Base-by-base conservation (phyloP, 257 asterid genomes). In the Leptodermis oblonga region DNA sequence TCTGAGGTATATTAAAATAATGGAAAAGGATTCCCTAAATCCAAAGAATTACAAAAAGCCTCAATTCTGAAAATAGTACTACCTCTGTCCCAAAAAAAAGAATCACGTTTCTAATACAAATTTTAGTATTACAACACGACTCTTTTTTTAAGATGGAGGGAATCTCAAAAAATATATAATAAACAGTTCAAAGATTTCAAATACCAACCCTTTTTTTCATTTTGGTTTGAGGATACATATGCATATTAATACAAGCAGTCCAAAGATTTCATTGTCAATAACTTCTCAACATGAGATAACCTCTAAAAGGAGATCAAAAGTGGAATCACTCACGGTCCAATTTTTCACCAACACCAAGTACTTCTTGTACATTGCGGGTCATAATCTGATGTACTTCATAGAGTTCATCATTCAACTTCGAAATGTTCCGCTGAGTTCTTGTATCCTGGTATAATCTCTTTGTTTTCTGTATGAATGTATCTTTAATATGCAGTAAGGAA, bases 301-400 rank as follows among this genome's bases (percentile, higher is more conserved):
- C 1, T 25, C 43, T 53, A 25, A 68, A 70, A 15, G 66, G 59
- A 70, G 71, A 55, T 71, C 23, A 56, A 55, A 52, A 43, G 70
- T 25, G 45, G 17, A 67, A 73, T 67, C 56, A 68, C 98, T 90
- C 81, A 90, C 98, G 96, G 72, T 92, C 96, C 88, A 92, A 82
- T 79, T 93, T 90, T 88, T 90, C 98, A 80, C 98, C 98, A 73
- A 90, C 96, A 60, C 98, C 97, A 68, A 93, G 97, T 73, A 93
- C 98, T 86, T 93, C 98, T 74, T 93, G 96, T 58, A 93, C 96
- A 82, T 93, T 93, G 74, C 98, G 97, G 72, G 98, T 90, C 98
- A 93, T 93, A 54, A 93, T 90, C 81, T 93, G 98, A 82, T 93
- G 98, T 76, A 90, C 98, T 86, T 93, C 97, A 87, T 93, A 88